phyloP scores from a whole-genome alignment of 768 basidiomycete genomes.

The Mycena alexandri region DNA sequence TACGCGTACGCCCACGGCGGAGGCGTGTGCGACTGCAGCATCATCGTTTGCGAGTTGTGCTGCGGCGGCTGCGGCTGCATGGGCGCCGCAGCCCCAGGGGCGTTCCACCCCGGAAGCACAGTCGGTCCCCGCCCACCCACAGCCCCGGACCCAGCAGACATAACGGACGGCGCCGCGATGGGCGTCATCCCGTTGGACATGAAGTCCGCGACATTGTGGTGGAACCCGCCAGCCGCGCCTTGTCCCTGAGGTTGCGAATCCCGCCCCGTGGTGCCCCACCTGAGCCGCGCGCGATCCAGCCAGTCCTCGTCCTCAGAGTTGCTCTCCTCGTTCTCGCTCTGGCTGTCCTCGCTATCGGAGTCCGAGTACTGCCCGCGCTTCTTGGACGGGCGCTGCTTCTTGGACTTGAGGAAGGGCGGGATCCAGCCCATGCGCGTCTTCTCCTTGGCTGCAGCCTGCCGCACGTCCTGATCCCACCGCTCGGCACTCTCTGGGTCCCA shows the following conservation, averaged over 20 bases:
- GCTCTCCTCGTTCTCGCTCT: constrained; percentile 12
- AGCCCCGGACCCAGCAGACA: constrained; percentile 9
- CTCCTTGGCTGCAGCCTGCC: constrained; percentile 28
- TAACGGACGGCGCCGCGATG: constrained; percentile 5
- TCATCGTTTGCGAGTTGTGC: no score
- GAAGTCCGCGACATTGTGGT: constrained; percentile 33
- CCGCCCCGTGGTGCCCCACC: constrained; percentile 22
- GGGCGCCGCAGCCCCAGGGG: not conserved
- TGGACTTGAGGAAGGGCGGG: constrained; percentile 20
- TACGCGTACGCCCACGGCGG: constrained; percentile 6
- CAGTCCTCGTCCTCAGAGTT: constrained; percentile 30
- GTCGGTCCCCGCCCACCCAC: not conserved
- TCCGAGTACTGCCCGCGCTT: not conserved
- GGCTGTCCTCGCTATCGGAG: constrained; percentile 13
- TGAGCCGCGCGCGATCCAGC: constrained; percentile 19
- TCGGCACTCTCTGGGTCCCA: constrained; percentile 28
- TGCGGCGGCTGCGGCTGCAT: constrained; percentile 8
- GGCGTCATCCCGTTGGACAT: constrained; percentile 29
- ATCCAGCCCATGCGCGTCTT: constrained; percentile 29
- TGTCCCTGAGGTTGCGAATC: not conserved
- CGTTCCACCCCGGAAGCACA: constrained; percentile 25
- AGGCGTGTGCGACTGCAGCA: no score
- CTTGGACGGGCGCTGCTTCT: constrained; percentile 13
- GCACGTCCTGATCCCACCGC: constrained; percentile 32
- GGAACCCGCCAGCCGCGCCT: constrained; percentile 4